phyloP scores from a whole-genome alignment of 371 early-diverging fungal genomes.

The Syncephalis plumigaleata region DNA sequence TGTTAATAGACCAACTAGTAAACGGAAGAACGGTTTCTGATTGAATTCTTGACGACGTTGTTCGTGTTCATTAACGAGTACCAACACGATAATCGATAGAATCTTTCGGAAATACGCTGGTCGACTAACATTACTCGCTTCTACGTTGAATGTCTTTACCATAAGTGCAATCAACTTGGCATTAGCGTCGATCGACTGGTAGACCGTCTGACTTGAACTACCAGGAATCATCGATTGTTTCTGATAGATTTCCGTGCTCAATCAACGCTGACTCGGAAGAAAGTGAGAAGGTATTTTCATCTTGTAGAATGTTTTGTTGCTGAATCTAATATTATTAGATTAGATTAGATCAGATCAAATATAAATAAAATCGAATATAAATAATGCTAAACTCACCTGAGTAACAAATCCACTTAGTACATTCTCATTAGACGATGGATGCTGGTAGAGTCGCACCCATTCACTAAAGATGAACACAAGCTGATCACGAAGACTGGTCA shows the following conservation, averaged over 20 bases:
- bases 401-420: conserved; percentile 35
- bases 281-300: conserved; percentile 51
- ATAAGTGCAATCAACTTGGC: conserved; percentile 58
- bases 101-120: conserved; percentile 52
- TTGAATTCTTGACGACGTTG: conserved; percentile 60
- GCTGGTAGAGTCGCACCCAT: conserved; percentile 79
- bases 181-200: conserved; percentile 70
- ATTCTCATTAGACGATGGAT: conserved; percentile 62
- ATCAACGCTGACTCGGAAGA: conserved; percentile 81
- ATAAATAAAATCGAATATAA: not conserved
- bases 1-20: conserved; percentile 67
- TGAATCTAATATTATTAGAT: conserved; percentile 28
- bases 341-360: conserved; percentile 7
- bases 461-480: conserved; percentile 56
- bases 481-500: conserved; percentile 36
- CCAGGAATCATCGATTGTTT: conserved; percentile 20
- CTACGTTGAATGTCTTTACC: conserved; percentile 32
- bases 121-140: conserved; percentile 21
- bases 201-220: conserved; percentile 24
- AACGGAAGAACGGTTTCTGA: conserved; percentile 81
- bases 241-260: conserved; percentile 23
- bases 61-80: conserved; percentile 71
- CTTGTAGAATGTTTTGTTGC: conserved; percentile 57
- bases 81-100: conserved; percentile 66
- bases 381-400: conserved; percentile 15